phyloP scores from a whole-genome alignment of 495 filamentous ascomycete species.

The Ascodesmis nigricans region DNA sequence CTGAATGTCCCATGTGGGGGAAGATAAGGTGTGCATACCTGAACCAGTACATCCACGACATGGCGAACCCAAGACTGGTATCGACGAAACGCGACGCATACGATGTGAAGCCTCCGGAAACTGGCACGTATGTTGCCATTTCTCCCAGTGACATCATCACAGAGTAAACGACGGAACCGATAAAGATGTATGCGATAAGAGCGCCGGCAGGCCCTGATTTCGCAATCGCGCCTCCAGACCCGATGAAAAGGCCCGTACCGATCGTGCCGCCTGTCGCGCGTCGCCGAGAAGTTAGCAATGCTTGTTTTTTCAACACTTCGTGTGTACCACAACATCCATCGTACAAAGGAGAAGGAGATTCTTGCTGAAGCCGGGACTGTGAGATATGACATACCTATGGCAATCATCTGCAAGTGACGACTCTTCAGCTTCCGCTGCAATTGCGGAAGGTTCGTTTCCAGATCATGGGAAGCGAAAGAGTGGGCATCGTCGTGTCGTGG shows the following conservation, averaged over 20 bases:
- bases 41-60: constrained; percentile 30
- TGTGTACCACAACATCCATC: too few relatives aligned
- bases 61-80: constrained; percentile 26
- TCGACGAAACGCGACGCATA: constrained; percentile 31
- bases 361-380: too few relatives aligned
- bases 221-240: constrained; percentile 26
- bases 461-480: too few relatives aligned
- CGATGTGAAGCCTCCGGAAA: constrained; percentile 27
- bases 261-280: constrained; percentile 24
- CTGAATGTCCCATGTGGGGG: neutral
- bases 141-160: constrained; percentile 31
- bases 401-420: too few relatives aligned
- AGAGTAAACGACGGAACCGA: constrained; percentile 25
- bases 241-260: constrained; percentile 29
- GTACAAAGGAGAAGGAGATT: too few relatives aligned
- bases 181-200: constrained; percentile 25
- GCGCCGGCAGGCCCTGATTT: constrained; percentile 26
- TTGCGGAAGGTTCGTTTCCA: too few relatives aligned
- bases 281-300: too few relatives aligned
- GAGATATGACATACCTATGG: too few relatives aligned
- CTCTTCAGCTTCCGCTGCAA: too few relatives aligned
- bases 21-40: constrained; percentile 9
- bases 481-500: too few relatives aligned
- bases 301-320: too few relatives aligned
- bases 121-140: constrained; percentile 29